phyloP scores from a whole-genome alignment of 2,329 filamentous ascomycete genomes.

The Cladobotryum protrusum region DNA sequence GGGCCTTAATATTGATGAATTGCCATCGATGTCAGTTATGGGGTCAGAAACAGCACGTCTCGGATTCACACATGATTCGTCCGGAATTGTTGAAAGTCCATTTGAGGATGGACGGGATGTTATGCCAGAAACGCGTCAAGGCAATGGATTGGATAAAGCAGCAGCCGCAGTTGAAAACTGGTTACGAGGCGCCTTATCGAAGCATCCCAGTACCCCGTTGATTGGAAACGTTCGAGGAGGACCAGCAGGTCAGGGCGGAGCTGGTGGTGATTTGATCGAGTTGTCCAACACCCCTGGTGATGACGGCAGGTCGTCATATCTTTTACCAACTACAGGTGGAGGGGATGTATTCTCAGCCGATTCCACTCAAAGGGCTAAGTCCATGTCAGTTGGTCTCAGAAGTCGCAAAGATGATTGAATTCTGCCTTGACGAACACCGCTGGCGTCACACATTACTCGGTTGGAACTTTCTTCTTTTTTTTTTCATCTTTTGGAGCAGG shows the following conservation, averaged over 20 bases:
- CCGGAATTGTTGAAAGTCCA: conserved; percentile 46
- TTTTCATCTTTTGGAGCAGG: background rate
- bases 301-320: conserved; percentile 34
- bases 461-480: background rate
- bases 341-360: background rate
- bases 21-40: conserved; percentile 61
- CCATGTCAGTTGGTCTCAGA: background rate
- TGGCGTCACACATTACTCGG: background rate
- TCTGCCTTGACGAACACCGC: background rate
- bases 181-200: conserved; percentile 74
- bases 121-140: conserved; percentile 37
- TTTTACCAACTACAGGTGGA: background rate
- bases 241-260: conserved; percentile 17
- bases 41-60: conserved; percentile 55
- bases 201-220: conserved; percentile 48
- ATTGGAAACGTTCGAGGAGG: conserved; percentile 34
- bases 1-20: conserved; percentile 62
- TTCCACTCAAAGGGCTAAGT: background rate
- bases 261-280: conserved; percentile 63
- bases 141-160: conserved; percentile 66
- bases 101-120: conserved; percentile 43
- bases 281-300: conserved; percentile 57
- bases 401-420: background rate
- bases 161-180: conserved; percentile 85
- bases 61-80: conserved; percentile 39